Evolutionary conservation across 2,329 filamentous ascomycete species (phyloP), one percentile per base, ranked within the genome.

Genomic region (Aspergillus pseudotamarii): DNA sequence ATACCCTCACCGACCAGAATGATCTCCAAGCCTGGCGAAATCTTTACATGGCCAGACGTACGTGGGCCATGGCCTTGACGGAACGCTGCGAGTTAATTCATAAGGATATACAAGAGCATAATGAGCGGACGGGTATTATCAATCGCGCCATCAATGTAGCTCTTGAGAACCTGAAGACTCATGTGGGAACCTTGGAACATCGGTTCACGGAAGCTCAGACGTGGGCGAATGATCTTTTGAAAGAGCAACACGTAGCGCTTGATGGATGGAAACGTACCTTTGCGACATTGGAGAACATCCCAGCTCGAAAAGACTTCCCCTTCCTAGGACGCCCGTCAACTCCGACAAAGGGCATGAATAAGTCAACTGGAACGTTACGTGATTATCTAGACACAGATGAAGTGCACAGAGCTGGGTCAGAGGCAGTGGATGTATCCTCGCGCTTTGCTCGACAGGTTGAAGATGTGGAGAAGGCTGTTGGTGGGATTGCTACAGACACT

Each of bases 11-110:
- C 50, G 89, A 94, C 72, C 89, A 92, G 65, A 92, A 90, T 64
- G 90, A 93, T 66, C 83, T 97, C 60, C 85, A 89, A 72, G 90
- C 93, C 86, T 99, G 95, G 94, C 91, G 93, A 75, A 87, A 89
- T 51, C 83, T 98, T 26, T 97, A 95, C 82, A 90, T 89, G 76
- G 86, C 89, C 63, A 89, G 95, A 63, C 88, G 90, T 71, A 84
- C 86, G 69, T 99, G 95, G 95, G 91, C 93, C 0, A 80, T 89
- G 59, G 84, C 83, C 45, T 80, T 96, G 38, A 85, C 90, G 8
- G 87, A 89, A 30, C 88, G 90, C 68, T 94, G 92, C 70, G 83
- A 83, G 57, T 81, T 81, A 57, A 89, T 93, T 81, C 87, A 89
- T 58, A 81, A 83, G 58, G 80, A 84, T 65, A 84, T 88, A 23